A percentile compares a stretch with the other conserved stretches of the same genome.
These are phyloP conservation scores for Ceratobasidium sp. DNA, from an alignment of 1,284 basidiomycete genomes.

Conservation along the genomic window DNA sequence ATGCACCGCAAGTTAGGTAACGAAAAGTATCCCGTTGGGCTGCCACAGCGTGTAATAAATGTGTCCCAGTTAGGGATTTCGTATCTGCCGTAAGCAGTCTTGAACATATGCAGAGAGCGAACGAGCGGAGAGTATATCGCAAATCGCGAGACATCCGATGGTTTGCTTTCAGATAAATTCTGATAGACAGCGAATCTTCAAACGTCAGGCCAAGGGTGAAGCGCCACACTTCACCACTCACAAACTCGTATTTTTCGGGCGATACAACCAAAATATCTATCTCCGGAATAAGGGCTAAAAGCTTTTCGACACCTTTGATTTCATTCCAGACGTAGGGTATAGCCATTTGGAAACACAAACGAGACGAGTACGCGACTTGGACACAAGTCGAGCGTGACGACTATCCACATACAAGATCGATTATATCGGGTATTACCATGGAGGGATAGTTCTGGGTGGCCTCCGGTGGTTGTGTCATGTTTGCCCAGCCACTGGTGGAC, in stretches of 20 bases:
- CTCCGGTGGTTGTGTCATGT: not conserved
- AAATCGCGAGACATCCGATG: not conserved
- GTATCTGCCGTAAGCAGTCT: not conserved
- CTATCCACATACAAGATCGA: not conserved
- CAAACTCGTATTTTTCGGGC: not conserved
- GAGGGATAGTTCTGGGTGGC: not conserved
- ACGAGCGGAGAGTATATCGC: not conserved
- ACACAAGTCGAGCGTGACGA: not conserved
- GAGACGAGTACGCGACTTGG: not conserved
- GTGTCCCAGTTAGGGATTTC: not conserved
- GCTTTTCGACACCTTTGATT: not conserved
- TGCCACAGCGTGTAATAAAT: not conserved
- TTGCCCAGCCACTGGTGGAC: not conserved
- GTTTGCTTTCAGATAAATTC: not conserved
- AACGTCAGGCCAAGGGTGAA: no score
- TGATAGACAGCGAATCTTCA: not conserved
- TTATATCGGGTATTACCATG: not conserved
- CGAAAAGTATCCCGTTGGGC: not conserved
- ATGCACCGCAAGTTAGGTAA: not conserved
- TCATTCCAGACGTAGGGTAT: not conserved
- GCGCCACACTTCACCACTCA: not conserved
- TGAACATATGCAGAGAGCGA: not conserved
- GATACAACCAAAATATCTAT: not conserved
- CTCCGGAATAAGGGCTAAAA: not conserved
- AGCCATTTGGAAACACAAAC: constrained; percentile 1